Evolutionary conservation across 1,139 yeast species (phyloP), one percentile per base, ranked within the genome.

Genomic region (Yamadazyma conglobata): DNA sequence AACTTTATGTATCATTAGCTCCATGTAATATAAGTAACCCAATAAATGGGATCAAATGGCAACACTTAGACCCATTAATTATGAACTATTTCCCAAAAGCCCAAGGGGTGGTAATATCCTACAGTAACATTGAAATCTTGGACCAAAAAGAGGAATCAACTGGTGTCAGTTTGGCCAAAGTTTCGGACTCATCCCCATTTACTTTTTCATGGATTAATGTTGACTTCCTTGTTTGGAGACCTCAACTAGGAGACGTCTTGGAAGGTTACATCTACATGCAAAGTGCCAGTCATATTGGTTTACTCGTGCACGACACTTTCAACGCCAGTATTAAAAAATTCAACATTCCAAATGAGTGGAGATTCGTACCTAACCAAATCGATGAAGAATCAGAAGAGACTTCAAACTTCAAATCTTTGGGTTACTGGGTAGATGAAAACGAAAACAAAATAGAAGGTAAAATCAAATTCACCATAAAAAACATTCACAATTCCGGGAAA

Each of bases 201-300:
- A 75, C 91, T 22, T 91, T 83, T 54, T 54, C 84, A 39, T 91
- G 97, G 97, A 69, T 87, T 29, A 61, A 76, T 3, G 94, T 83
- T n/a, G 93, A 87, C 38, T 67, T 91, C 27, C 66, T 88, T 36
- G 73, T 88, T 32, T 91, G 98, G 97, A 77, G 74, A 48, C 98
- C 98, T 4, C 77, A 76, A 46, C 69, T 78, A 10, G 96, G 95
- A 5, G 97, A 91, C 50, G 62, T 68, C 2, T 59, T 89, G 19
- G 95, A 89, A 53, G 98, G 98, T 5, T 73, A 78, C 63, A 73
- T 85, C 35, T 87, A 87, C 61, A 78, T 91, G 74, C 96, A 89
- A 63, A 82, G 96, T 2, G 96, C 95, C 10, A 83, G 95, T 6
- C 98, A 91, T 53, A 81, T 93, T 49, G 97, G 97, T 39, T 67